Base-by-base conservation (phyloP, 2,329 filamentous ascomycete genomes). In the Ceratocystis cacaofunesta region DNA sequence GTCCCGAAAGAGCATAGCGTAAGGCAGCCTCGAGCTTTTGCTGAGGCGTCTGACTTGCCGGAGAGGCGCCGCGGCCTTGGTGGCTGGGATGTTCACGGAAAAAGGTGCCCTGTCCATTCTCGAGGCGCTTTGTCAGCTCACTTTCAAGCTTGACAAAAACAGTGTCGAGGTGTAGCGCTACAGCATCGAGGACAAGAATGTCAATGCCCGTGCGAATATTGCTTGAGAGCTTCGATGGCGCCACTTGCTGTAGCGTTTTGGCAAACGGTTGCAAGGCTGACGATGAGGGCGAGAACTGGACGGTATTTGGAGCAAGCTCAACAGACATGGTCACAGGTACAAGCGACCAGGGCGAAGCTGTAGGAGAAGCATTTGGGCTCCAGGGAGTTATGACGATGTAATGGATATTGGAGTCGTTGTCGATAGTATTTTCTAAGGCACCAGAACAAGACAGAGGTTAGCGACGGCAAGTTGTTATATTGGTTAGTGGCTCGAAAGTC, bases 101-200 rank as follows among this genome's bases (percentile, higher is more conserved):
- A 74, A 95, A 95, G 61, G 84, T 90, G 62, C 84, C 88, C 73
- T 95, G 89, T 60, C 91, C 86, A 72, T 91, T 86, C 71, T 96
- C 89, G 57, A 95, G 78, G 71, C 89, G 86, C 69, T 85, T 85
- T 50, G 94, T 82, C 5, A 92, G 81, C 66, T 94, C 87, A 61
- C 85, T 87, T 72, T 96, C 91, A 5, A 96, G 79, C 62, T 84
- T 90, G 66, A 97, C 89, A 72, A 90, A 96, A 17, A 97, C 82
- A 0, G 89, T 90, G 68, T 96, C 90, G 30, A 97, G 78, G 1
- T 86, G 82, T 30, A 97, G 76, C 1, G 92, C 89, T 7, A 86
- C 81, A 6, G 94, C 89, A 72, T 95, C 88, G 66, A 95, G 78
- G 30, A 95, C 82, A 66, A 90, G 80, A 68, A 97, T 87, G 74